Evolutionary conservation across 352 stramenopile genomes (phyloP).

Genomic region (Globisporangium spiculum): DNA sequence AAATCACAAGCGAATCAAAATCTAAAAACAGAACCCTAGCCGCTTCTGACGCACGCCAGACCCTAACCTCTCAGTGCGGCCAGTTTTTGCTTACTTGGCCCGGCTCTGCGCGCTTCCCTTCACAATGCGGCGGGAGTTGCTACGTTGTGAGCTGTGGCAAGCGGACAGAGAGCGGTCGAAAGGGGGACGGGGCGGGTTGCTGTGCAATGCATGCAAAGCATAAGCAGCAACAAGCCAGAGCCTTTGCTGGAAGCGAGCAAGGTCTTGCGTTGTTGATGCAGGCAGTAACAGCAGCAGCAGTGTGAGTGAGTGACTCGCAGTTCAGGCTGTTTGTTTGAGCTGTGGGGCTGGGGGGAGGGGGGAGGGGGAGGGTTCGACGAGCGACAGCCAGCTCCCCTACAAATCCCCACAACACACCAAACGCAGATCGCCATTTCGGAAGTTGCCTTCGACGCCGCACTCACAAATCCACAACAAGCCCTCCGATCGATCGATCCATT

Average conservation of each 20-base stretch:
- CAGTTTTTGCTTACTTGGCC: background rate
- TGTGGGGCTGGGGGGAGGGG: background rate
- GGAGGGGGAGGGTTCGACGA: conserved; percentile 26
- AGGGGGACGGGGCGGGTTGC: conserved; percentile 1
- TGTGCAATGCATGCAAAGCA: background rate
- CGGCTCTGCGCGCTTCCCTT: background rate
- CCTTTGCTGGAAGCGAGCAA: background rate
- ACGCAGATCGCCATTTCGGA: conserved; percentile 50
- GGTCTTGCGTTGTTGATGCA: background rate
- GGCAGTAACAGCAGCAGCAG: conserved; percentile 7
- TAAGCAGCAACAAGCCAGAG: background rate
- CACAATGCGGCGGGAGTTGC: conserved; percentile 1
- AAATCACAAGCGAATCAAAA: background rate
- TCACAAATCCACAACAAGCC: conserved; percentile 11
- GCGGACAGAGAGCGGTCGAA: background rate
- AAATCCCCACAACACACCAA: conserved; percentile 3
- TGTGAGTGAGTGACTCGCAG: conserved; percentile 14
- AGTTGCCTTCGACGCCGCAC: conserved; percentile 47
- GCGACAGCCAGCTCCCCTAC: conserved; percentile 34
- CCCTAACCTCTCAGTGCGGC: background rate
- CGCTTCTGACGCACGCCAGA: background rate
- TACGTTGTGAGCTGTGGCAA: background rate
- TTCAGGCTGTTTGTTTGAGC: conserved; percentile 9
- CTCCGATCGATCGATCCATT: conserved; percentile 10
- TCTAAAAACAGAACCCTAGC: background rate